Conservation (phyloP, 2,329 filamentous ascomycete genomes). For the Fusarium nodosum region DNA sequence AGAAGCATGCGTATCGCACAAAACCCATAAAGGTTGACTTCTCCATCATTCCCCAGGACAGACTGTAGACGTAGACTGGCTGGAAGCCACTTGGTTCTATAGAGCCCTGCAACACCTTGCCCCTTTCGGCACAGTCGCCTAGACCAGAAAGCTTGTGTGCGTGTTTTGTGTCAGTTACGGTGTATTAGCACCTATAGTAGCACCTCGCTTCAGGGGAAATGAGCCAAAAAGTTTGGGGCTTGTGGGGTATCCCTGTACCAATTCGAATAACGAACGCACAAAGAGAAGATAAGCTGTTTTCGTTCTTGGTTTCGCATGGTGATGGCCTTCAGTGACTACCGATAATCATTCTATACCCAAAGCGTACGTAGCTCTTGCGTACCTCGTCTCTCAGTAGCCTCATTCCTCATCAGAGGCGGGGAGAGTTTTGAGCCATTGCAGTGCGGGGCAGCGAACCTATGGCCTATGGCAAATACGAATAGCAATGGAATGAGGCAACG, state of each 20-base stretch:
- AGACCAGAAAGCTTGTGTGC: constrained; percentile 37
- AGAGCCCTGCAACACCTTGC: constrained; percentile 25
- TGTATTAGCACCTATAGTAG: constrained; percentile 8
- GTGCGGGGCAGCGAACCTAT: constrained; percentile 37
- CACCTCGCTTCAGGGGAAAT: constrained; percentile 7
- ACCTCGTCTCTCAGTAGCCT: constrained; percentile 23
- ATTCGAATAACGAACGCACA: constrained; percentile 3
- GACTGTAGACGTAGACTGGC: constrained; percentile 10
- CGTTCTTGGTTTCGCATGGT: constrained; percentile 19
- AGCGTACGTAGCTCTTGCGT: constrained; percentile 39
- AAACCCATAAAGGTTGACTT: constrained; percentile 24
- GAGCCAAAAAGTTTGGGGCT: constrained; percentile 18
- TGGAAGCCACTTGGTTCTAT: constrained; percentile 12
- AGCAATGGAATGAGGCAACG: constrained; percentile 37
- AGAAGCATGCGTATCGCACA: constrained; percentile 28
- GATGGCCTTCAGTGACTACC: constrained; percentile 17
- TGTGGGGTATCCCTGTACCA: constrained; percentile 7
- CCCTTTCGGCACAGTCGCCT: constrained; percentile 36
- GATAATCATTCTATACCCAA: constrained; percentile 38
- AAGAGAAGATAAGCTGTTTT: constrained; percentile 16
- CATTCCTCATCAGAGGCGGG: constrained; percentile 20
- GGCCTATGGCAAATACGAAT: constrained; percentile 32
- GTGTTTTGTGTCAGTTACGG: constrained; percentile 9
- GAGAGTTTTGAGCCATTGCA: constrained; percentile 37
- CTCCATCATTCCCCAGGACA: constrained; percentile 33